Conservation (phyloP, 2,329 filamentous ascomycete genomes). For the Aureobasidium sp. region DNA sequence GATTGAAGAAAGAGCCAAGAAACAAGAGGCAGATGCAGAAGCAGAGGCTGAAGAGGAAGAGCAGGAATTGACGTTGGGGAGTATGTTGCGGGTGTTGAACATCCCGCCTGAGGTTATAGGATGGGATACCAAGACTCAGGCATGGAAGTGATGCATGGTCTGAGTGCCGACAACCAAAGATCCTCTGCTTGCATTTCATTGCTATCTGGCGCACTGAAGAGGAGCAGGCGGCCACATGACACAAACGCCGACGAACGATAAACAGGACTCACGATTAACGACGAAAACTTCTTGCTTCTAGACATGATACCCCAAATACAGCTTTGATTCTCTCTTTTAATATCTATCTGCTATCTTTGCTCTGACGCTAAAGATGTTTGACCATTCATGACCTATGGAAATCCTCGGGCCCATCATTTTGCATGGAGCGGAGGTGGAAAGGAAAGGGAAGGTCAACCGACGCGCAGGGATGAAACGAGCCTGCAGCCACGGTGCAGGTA, state of each 20-base stretch:
- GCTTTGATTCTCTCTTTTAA: not conserved
- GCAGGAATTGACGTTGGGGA: conserved; percentile 61
- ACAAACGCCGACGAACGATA: not conserved
- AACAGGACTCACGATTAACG: not conserved
- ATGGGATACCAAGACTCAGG: conserved; percentile 51
- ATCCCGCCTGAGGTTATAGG: conserved; percentile 58
- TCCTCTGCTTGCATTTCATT: not conserved
- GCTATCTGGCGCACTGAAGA: not conserved
- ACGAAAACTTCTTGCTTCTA: not conserved
- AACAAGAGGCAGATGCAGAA: conserved; percentile 26
- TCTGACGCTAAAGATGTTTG: not conserved
- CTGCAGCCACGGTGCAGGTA: not conserved
- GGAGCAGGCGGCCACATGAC: not conserved
- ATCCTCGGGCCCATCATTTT: not conserved
- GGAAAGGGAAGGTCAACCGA: not conserved
- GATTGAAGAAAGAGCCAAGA: conserved; percentile 33
- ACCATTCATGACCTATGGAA: not conserved
- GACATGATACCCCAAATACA: not conserved
- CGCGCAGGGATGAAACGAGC: not conserved
- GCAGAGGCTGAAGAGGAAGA: conserved; percentile 29
- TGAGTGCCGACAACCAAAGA: not conserved
- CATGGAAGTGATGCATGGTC: conserved; percentile 39
- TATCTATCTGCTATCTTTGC: too few species aligned
- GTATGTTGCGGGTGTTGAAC: conserved; percentile 61
- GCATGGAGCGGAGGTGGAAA: not conserved